These are phyloP conservation scores for Diaporthe batatas DNA, from an alignment of 2,329 filamentous ascomycete genomes.

Conservation along the genomic window DNA sequence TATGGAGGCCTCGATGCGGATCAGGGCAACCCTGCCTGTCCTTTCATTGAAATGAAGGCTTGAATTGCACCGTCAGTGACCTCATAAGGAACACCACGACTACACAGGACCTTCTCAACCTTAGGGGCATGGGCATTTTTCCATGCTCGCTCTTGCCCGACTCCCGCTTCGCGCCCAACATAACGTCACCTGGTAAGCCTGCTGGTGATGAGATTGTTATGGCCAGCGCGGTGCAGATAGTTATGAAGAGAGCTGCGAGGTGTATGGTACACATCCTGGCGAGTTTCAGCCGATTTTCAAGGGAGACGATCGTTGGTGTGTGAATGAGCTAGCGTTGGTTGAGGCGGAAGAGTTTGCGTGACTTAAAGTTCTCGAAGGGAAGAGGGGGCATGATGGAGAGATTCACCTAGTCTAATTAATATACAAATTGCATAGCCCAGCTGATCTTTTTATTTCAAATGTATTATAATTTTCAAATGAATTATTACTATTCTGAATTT, in stretches of 20 bases:
- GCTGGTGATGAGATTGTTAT: background rate
- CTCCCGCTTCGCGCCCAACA: background rate
- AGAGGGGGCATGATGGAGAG: background rate
- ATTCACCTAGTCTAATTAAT: background rate
- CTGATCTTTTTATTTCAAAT: too few species aligned
- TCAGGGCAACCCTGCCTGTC: too few species aligned
- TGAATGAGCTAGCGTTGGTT: background rate
- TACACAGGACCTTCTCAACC: too few species aligned
- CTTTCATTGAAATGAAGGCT: background rate
- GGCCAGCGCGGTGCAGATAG: background rate
- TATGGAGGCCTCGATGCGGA: background rate
- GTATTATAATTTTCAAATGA: too few species aligned
- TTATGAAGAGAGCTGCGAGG: background rate
- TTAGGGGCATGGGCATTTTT: background rate
- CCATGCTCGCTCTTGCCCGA: background rate
- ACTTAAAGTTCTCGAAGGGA: background rate
- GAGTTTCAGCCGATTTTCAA: background rate
- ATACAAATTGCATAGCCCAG: background rate
- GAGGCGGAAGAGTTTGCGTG: too few species aligned
- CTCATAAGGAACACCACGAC: background rate
- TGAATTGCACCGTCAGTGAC: background rate
- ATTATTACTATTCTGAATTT: background rate
- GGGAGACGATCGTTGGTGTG: background rate
- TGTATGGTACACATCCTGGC: background rate
- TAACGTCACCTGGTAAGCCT: background rate